These are phyloP conservation scores for Wickerhamiella occidentalis DNA, from an alignment of 805 yeast species.

Conservation along the genomic window DNA sequence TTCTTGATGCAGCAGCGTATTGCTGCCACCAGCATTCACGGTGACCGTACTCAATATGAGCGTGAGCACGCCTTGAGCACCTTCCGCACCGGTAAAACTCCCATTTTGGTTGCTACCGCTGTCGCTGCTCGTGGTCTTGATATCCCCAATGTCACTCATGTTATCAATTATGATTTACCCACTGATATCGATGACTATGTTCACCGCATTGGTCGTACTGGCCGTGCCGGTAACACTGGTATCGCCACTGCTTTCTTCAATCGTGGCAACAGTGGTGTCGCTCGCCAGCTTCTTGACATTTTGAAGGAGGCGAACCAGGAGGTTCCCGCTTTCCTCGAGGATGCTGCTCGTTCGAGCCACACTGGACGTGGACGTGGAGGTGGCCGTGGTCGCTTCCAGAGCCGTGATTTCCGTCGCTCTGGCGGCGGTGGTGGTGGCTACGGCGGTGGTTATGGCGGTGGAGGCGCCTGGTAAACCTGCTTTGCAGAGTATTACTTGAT, in stretches of 20 bases:
- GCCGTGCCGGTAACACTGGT: conserved; percentile 99
- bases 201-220: conserved; percentile 99
- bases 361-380: conserved; percentile 43
- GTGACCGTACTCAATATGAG: conserved; percentile 96
- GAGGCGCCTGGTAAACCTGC: conserved; percentile 20
- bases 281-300: conserved; percentile 74
- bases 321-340: conserved; percentile 77
- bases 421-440: conserved; percentile 22
- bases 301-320: conserved; percentile 96
- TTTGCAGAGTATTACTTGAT: conserved; percentile 4
- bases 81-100: conserved; percentile 84
- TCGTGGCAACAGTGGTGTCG: conserved; percentile 85
- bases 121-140: conserved; percentile 99
- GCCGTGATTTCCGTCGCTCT: conserved; percentile 26
- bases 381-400: conserved; percentile 36
- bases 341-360: conserved; percentile 64
- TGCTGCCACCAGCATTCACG: conserved; percentile 98
- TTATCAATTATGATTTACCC: conserved; percentile 94
- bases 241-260: conserved; percentile 96
- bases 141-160: conserved; percentile 97
- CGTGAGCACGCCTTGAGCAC: conserved; percentile 95
- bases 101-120: conserved; percentile 95
- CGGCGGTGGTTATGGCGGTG: conserved; percentile 21
- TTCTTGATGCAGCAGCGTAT: conserved; percentile 77
- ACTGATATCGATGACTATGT: conserved; percentile 96